Percentiles rank a stretch among this genome's conserved stretches.
phyloP scores from a whole-genome alignment of 768 basidiomycete genomes.

The Mycena epipterygia region DNA sequence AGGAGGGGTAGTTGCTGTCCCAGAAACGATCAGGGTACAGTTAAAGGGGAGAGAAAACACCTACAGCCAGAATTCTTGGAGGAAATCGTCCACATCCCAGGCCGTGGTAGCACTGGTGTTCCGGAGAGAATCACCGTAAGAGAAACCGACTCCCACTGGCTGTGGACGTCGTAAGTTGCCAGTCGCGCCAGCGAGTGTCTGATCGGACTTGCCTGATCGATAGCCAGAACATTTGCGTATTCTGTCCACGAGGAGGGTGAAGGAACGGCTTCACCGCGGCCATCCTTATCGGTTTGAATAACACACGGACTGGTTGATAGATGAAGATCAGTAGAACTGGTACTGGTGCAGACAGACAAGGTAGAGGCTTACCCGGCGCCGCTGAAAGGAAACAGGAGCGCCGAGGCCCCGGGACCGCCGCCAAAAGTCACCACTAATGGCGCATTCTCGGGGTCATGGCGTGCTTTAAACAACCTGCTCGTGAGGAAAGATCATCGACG shows the following conservation, averaged over 20 bases:
- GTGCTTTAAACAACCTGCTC: slow-evolving; percentile 10
- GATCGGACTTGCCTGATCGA: slow-evolving; percentile 4
- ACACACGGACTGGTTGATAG: neutral
- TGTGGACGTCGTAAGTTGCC: neutral
- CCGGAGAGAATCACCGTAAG: neutral
- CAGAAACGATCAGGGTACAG: neutral
- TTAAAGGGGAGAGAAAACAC: neutral
- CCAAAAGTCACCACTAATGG: neutral
- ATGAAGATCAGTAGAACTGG: neutral
- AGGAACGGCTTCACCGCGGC: neutral
- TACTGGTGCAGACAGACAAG: no score
- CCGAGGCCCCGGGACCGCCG: slow-evolving; percentile 1
- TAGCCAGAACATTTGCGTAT: neutral
- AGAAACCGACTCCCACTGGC: slow-evolving; percentile 5
- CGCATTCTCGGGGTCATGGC: slow-evolving; percentile 3
- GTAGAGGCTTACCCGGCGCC: neutral
- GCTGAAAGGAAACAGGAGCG: slow-evolving; percentile 4
- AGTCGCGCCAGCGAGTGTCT: neutral
- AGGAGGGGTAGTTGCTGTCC: neutral
- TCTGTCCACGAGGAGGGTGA: neutral
- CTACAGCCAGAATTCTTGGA: slow-evolving; percentile 6
- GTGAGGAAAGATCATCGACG: neutral
- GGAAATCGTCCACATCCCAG: slow-evolving; percentile 13
- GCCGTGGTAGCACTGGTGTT: slow-evolving; percentile 6
- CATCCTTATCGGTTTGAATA: neutral